A percentile compares a stretch with the other conserved stretches of the same genome.
Conservation (phyloP, 2,329 filamentous ascomycete genomes). For the Trichocomaceae sp. region DNA sequence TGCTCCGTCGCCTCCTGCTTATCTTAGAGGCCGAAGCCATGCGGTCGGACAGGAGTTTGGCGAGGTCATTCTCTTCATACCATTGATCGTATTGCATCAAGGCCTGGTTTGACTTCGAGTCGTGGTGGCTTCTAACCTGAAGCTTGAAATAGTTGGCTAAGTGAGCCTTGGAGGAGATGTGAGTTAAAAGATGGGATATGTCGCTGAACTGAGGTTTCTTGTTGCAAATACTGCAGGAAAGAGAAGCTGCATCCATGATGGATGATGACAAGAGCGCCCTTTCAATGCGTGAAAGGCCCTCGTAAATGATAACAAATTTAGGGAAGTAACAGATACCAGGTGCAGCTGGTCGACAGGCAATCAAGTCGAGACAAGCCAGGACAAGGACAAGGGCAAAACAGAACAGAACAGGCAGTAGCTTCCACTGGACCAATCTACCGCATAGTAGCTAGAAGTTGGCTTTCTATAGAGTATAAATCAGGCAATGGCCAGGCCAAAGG, state of each 20-base stretch:
- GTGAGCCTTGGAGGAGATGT: constrained; percentile 89
- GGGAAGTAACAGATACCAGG: constrained; percentile 22
- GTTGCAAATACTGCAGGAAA: constrained; percentile 77
- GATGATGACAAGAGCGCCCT: constrained; percentile 4
- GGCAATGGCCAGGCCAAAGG: constrained; percentile 10
- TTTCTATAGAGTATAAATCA: neutral
- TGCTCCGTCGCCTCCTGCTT: constrained; percentile 49
- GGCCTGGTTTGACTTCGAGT: constrained; percentile 56
- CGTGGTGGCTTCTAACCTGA: constrained; percentile 62
- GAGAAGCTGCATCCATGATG: constrained; percentile 50
- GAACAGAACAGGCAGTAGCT: constrained; percentile 14
- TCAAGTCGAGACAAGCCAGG: constrained; percentile 19
- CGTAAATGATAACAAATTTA: constrained; percentile 14
- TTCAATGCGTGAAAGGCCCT: constrained; percentile 8
- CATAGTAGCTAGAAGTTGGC: neutral
- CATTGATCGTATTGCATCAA: constrained; percentile 68
- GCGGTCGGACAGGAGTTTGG: constrained; percentile 67
- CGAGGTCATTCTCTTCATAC: constrained; percentile 67
- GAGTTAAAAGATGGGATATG: constrained; percentile 83
- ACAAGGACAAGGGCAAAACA: constrained; percentile 14
- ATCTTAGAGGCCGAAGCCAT: constrained; percentile 71
- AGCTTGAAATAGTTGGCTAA: constrained; percentile 76
- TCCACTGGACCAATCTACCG: constrained; percentile 10
- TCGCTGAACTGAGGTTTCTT: constrained; percentile 78
- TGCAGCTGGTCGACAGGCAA: constrained; percentile 12